Evolutionary conservation across 495 filamentous ascomycete species (phyloP), one percentile per base, ranked within the genome.

Genomic region (Penicillium diatomitis): DNA sequence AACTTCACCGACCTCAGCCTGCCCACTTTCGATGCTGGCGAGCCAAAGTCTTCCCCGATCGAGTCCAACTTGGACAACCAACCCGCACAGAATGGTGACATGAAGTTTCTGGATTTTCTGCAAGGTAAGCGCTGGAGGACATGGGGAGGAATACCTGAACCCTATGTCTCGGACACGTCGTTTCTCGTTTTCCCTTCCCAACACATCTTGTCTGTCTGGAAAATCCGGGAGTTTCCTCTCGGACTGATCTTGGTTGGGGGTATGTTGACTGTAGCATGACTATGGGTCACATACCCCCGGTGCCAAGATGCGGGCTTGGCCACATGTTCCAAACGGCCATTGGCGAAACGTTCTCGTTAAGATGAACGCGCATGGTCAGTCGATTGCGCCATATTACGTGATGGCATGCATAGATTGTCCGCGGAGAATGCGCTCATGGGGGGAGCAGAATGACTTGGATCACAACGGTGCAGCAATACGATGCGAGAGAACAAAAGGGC

Each of bases 341-440:
- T 20, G 20, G 20, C 20, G 20, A 20, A 20, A 20, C 20, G 20
- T 20, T 20, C 2, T 20, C 20, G 20, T 20, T 20, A 2, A 20
- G 20, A 20, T 20, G 20, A 20, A 20, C 20, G 20, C 2, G 20
- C 20, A 20, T 20, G 20, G 20, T 20, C 20, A 20, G 20, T 39
- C 48, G 60, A 66, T 73, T 58, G 60, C 67, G 67, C 63, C 58
- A 73, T 68, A 58, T 45, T 68, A 73, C 70, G 70, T 73, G 68
- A 73, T 54, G 32, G 20, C 20, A 20, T 20, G 20, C 20, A 20
- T 20, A 20, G 20, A 20, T 20, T 20, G 20, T 20, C 20, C 20
- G 20, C 20, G 20, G 20, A 20, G 20, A 20, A 20, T 20, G 20
- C 20, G 20, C 20, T 20, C 20, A 20, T 20, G 20, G 20, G 20